Base-by-base conservation (phyloP, 2,329 filamentous ascomycete species). In the Erysiphe pulchra region DNA sequence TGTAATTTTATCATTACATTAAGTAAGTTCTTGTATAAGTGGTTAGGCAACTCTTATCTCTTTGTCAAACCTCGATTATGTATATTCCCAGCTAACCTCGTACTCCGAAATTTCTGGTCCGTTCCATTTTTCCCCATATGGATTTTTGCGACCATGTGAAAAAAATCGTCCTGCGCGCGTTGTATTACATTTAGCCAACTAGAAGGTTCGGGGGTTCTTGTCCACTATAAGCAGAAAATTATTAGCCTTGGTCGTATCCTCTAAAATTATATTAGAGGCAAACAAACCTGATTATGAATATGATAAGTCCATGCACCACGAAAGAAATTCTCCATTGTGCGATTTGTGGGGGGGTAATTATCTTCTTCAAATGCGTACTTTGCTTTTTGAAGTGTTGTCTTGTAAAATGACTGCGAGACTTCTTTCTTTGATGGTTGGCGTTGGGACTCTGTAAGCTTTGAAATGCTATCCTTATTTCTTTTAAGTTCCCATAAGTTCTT, bases 231-330 rank as follows among this genome's bases (percentile, higher is more conserved):
- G 6, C 3, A 37, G 24, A n/a, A 42, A 4, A 13, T 43, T 17
- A 40, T 37, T 40, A 40, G 41, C 18, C 16, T 8, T 18, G 4
- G 12, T 24, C 16, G 18, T 7, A 37, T 36, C 7, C 38, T 28
- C 11, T n/a, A 9, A 28, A 32, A 17, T 3, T 43, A n/a, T 0
- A 30, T 16, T 1, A 2, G 9, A 1, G n/a, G 31, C n/a, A 10
- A 33, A 50, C 9, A 13, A 32, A 69, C 67, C 60, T 70, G 68
- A 50, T 71, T 71, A 53, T 72, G 68, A 48, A 71, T 65, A 53
- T 72, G 69, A 53, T 71, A 72, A 28, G 66, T 70, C 66, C 66
- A 72, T 18, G 67, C 65, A 1, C 69, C 69, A 6, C 64, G 60
- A 58, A 71, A 71, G 56, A 71, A 72, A 51, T 71, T 67, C 52